Evolutionary conservation across 345 rosid genomes (phyloP).

Genomic region (Clarkia xantiana): DNA sequence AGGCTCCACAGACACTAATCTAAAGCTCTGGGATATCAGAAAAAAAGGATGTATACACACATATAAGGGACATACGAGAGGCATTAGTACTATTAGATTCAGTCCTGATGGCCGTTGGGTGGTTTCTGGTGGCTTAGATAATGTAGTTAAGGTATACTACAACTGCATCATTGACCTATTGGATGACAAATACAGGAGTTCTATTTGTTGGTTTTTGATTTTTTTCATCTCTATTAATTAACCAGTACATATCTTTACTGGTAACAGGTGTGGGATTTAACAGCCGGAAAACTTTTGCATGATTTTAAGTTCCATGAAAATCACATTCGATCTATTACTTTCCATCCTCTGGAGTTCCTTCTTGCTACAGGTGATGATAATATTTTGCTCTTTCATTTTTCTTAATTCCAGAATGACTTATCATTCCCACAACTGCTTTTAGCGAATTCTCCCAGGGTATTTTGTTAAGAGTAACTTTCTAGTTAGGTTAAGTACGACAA

Average conservation of each 20-base stretch:
- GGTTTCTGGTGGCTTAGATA: conserved; percentile 93
- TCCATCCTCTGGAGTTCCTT: conserved; percentile 96
- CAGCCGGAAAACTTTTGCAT: conserved; percentile 95
- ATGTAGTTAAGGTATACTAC: conserved; percentile 65
- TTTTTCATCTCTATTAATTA: too few species aligned
- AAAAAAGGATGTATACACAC: conserved; percentile 94
- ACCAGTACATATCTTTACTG: neutral
- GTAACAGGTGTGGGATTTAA: conserved; percentile 75
- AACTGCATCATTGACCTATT: conserved; percentile 1
- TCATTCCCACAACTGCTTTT: too few species aligned
- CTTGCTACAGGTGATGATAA: conserved; percentile 61
- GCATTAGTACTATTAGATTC: conserved; percentile 65
- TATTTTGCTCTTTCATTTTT: neutral
- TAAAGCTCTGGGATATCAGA: conserved; percentile 90
- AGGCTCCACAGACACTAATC: conserved; percentile 68
- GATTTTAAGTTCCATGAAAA: conserved; percentile 95
- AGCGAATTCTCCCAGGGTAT: too few species aligned
- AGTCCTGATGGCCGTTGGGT: conserved; percentile 99
- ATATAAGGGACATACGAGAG: conserved; percentile 80
- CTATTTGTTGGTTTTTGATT: neutral
- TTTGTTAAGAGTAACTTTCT: too few species aligned
- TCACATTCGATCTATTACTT: conserved; percentile 62
- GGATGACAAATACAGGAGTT: neutral
- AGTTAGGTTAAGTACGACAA: too few species aligned
- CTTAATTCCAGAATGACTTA: neutral